Evolutionary conservation across 2,329 filamentous ascomycete species (phyloP), one percentile per base, ranked within the genome.

Genomic region (Chaetothyriales sp.): DNA sequence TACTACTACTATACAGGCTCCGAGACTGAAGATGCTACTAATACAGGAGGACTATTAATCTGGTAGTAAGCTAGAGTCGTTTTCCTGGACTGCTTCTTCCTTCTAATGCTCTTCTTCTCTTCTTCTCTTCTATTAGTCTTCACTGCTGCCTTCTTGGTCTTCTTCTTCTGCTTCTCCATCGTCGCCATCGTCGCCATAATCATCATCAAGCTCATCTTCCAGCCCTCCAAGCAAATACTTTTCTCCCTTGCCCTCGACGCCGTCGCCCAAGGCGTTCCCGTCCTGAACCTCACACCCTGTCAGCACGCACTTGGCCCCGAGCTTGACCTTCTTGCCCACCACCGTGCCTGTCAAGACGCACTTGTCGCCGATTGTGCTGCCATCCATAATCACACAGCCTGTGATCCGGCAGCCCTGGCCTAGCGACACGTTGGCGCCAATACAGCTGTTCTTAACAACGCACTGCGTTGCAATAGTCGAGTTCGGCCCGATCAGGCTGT

Each of bases 201-300:
- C 61, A 22, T 59, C 64, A 18, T 67, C 67, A 45, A 60, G 56
- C 39, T 60, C 64, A 49, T 65, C 63, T 48, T 71, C 68, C 44
- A 73, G 54, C 18, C 70, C 69, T 50, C 72, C 69, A 53, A 73
- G 63, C 71, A 80, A 79, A 61, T 80, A 78, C 62, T 79, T 80
- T 59, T 81, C 77, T 45, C 74, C 74, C 66, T 80, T 80, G 2
- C 54, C 58, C 44, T 80, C 76, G 6, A 73, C 84, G n/a, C 85
- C 78, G 61, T 93, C 89, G 45, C 89, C 81, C 1, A 95, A 76
- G 7, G 90, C 74, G 63, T 90, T 90, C 2, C 74, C 75, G 66
- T 95, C 86, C 65, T 95, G 88, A 4, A 96, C 83, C 68, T 96
- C 88, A 61, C 89, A 95, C 54, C 95, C 86, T 49, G 83, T 88